Base-by-base conservation (phyloP, 1,139 yeast genomes). In the Yamadazyma atlantica region DNA sequence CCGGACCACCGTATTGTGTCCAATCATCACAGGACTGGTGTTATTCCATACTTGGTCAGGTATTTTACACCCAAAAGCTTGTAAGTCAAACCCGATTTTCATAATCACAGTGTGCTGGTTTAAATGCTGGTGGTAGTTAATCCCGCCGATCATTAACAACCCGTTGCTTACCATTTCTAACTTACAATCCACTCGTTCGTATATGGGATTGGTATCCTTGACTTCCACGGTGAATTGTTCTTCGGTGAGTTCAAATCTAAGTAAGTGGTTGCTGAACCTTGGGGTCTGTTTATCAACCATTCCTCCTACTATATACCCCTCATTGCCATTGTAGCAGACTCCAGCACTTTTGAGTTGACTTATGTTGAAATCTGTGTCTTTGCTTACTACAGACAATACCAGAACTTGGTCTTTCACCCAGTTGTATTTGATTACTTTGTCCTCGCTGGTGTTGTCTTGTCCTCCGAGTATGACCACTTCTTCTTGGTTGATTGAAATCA, bases 121-220 rank as follows among this genome's bases (percentile, higher is more conserved):
- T 31, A 71, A 64, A 8, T 74, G 54, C 36, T 59, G 55, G 7
- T 50, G 41, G 4, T 73, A 64, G 18, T 77, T 66, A 1, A 80
- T 81, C 12, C 92, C 92, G 3, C 94, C 92, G 14, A 74, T 69
- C 1, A 84, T 33, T 1, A 80, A 32, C 2, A 80, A 39, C 23
- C 63, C 56, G 9, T 55, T 41, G 1, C 51, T 50, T 10, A 51
- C 22, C 49, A 4, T 58, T 27, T 27, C 51, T 44, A 9, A 57
- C 54, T 42, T 66, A 62, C 38, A 77, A 60, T 14, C 86, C 82
- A 78, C 73, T 42, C 88, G 62, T 37, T 38, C 44, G 42, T 40
- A 46, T 47, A 28, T 16, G 5, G 9, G 8, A 3, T 19, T 5
- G 4, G 38, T 32, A 3, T 48, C 34, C 4, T 25, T 28, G 1